phyloP scores from a whole-genome alignment of 768 basidiomycete species.

The Coprinopsis strossmayeri region DNA sequence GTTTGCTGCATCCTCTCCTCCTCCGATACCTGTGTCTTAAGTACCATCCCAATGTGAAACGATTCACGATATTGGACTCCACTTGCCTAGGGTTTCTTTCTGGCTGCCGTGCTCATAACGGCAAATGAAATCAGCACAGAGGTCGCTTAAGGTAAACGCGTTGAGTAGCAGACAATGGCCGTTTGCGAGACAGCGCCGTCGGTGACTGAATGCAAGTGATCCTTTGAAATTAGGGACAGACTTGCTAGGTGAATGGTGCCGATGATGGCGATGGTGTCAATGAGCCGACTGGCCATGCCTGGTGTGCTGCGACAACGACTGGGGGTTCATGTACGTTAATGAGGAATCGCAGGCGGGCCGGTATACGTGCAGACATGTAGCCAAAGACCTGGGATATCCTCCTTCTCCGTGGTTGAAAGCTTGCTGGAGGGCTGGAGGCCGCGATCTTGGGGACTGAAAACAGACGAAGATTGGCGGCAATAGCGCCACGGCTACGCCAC shows the following conservation, averaged over 20 bases:
- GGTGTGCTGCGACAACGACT: too few relatives aligned
- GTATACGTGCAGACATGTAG: too few relatives aligned
- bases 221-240: too few relatives aligned
- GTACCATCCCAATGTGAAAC: conserved; percentile 4
- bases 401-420: too few relatives aligned
- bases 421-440: too few relatives aligned
- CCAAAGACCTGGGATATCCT: too few relatives aligned
- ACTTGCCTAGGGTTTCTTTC: not conserved
- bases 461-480: too few relatives aligned
- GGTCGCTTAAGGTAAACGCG: not conserved
- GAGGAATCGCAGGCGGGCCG: too few relatives aligned
- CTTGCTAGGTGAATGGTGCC: not conserved
- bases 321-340: too few relatives aligned
- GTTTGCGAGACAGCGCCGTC: not conserved
- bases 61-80: not conserved
- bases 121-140: conserved; percentile 1
- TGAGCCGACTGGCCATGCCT: too few relatives aligned
- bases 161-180: not conserved
- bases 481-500: too few relatives aligned
- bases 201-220: conserved; percentile 2
- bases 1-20: not conserved
- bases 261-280: not conserved
- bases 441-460: not conserved
- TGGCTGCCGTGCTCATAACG: not conserved
- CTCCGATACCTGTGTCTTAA: conserved; percentile 1